Percentiles rank a stretch among this genome's conserved stretches.
phyloP scores from a whole-genome alignment of 345 rosid species.

The Excoecaria agallocha region DNA sequence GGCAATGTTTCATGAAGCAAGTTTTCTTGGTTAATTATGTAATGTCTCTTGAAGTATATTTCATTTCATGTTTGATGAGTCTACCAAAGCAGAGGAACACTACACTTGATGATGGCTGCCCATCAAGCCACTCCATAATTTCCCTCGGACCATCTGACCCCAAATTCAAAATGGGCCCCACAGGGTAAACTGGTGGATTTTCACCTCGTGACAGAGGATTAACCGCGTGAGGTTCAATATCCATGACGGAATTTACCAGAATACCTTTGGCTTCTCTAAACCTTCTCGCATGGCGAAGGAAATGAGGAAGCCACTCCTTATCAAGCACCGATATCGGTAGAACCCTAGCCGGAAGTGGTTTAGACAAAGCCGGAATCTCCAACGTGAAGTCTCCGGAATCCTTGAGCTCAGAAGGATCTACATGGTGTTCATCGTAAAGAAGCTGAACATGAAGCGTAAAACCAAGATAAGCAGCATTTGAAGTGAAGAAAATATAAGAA shows the following conservation, averaged over 20 bases:
- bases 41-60: too few species aligned
- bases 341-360: background rate
- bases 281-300: too few species aligned
- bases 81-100: conserved; percentile 1
- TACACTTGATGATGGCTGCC: conserved; percentile 14
- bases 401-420: conserved; percentile 4
- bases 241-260: background rate
- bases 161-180: background rate
- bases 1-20: background rate
- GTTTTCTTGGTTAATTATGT: too few species aligned
- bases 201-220: background rate
- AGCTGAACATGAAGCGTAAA: background rate
- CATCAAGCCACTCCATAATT: conserved; percentile 18
- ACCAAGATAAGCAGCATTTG: conserved; percentile 11
- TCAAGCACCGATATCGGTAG: background rate
- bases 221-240: background rate
- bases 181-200: background rate
- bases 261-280: background rate
- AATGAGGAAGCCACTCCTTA: too few species aligned
- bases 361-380: background rate
- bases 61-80: too few species aligned
- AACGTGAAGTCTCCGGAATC: conserved; percentile 3
- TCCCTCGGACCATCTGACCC: background rate
- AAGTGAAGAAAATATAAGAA: conserved; percentile 17
- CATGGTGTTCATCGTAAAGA: conserved; percentile 1